Conservation (phyloP, 768 basidiomycete species). For the Butyriboletus loyo region DNA sequence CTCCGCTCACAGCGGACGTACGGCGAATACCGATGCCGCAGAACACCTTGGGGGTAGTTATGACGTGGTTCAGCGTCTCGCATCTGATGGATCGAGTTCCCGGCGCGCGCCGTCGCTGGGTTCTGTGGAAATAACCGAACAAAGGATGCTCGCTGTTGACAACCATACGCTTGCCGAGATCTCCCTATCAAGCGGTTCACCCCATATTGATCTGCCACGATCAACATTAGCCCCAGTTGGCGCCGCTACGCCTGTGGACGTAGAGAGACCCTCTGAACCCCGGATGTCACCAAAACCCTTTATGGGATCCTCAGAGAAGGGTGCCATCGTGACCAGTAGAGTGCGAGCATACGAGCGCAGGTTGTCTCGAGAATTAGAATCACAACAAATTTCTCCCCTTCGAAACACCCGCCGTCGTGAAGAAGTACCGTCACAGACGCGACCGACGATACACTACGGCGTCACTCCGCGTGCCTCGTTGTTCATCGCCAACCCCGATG, state of each 20-base stretch:
- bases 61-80: constrained; percentile 62
- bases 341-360: constrained; percentile 58
- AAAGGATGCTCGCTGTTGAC: constrained; percentile 10
- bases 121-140: constrained; percentile 24
- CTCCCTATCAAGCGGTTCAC: constrained; percentile 5
- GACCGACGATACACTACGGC: constrained; percentile 54
- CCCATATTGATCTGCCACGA: constrained; percentile 17
- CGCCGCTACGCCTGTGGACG: not conserved
- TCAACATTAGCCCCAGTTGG: constrained; percentile 9
- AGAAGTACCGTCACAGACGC: constrained; percentile 39
- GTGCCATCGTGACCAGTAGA: constrained; percentile 44
- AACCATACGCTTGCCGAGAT: constrained; percentile 6
- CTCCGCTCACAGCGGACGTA: constrained; percentile 54
- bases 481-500: constrained; percentile 68
- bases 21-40: constrained; percentile 66
- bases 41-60: constrained; percentile 64
- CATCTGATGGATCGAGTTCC: constrained; percentile 28
- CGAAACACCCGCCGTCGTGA: constrained; percentile 43
- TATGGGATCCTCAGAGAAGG: not conserved
- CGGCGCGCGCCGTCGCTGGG: constrained; percentile 23
- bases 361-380: constrained; percentile 53
- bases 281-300: not conserved
- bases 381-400: constrained; percentile 28
- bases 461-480: constrained; percentile 60
- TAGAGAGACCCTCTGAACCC: constrained; percentile 2